These are phyloP conservation scores for Apostasia ramifera DNA, from an alignment of 106 monocot species.

Conservation along the genomic window DNA sequence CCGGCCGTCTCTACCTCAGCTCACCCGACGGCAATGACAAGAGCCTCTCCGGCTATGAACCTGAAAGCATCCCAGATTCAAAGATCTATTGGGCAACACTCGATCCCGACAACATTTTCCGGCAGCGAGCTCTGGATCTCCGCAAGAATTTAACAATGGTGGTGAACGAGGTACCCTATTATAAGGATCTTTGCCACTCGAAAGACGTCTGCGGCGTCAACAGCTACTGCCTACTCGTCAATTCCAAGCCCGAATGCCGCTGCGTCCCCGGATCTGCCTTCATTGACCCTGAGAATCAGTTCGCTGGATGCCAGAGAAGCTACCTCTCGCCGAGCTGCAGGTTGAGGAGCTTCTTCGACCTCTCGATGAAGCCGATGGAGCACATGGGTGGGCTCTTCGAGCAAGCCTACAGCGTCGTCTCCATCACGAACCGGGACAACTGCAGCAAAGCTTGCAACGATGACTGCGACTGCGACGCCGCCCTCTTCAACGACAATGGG, in stretches of 20 bases:
- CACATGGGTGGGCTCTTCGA: not conserved
- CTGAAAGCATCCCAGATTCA: not conserved
- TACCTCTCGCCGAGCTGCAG: not conserved
- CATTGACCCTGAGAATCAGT: not conserved
- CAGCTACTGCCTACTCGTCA: not conserved
- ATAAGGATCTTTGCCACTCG: not conserved
- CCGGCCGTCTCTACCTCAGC: not conserved
- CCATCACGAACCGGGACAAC: not conserved
- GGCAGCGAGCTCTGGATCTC: not conserved
- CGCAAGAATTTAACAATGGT: not conserved
- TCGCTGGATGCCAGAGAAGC: not conserved
- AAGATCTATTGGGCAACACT: not conserved
- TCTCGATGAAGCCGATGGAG: not conserved
- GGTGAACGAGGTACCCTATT: not conserved
- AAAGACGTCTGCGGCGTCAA: not conserved
- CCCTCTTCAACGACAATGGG: not conserved
- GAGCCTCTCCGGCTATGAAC: not conserved
- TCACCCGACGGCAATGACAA: not conserved
- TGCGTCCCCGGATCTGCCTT: not conserved
- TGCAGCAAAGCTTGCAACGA: not conserved
- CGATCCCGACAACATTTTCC: not conserved
- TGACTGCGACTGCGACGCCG: conserved; percentile 1
- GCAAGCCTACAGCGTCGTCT: not conserved
- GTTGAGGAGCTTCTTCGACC: not conserved
- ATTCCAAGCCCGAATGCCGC: not conserved